Conservation (phyloP, 345 rosid species). For the Excoecaria cochinchinensis region DNA sequence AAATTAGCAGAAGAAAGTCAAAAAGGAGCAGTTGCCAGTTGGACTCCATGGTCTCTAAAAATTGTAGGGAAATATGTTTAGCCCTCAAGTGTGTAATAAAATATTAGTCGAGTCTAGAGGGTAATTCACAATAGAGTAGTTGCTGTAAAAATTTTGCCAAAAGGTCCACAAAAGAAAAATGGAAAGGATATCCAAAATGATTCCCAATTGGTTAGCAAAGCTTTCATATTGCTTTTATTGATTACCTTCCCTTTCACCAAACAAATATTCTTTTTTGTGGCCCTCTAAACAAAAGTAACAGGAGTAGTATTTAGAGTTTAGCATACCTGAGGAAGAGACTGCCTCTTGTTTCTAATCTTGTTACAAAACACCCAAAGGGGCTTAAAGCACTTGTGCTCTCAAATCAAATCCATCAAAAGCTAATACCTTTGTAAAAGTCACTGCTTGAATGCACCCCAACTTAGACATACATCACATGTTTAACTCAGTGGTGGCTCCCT, state of each 20-base stretch:
- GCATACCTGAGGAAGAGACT: not conserved
- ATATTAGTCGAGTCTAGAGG: too few relatives aligned
- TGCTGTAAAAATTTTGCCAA: not conserved
- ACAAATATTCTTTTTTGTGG: conserved; percentile 33
- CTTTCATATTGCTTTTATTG: conserved; percentile 29
- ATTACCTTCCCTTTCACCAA: conserved; percentile 31
- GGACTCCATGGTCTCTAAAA: not conserved
- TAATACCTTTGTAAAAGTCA: conserved; percentile 46
- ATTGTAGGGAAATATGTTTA: not conserved
- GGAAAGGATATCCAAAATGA: conserved; percentile 32
- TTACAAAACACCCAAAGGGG: conserved; percentile 19
- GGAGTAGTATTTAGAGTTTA: not conserved
- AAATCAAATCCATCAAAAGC: conserved; percentile 34
- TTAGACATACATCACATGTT: conserved; percentile 30
- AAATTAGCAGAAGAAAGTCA: conserved; percentile 5
- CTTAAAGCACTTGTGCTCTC: not conserved
- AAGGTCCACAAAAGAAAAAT: not conserved
- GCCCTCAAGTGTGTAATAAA: not conserved
- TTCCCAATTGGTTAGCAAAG: not conserved
- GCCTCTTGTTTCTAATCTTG: not conserved
- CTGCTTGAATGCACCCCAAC: conserved; percentile 48
- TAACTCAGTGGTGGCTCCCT: conserved; percentile 40
- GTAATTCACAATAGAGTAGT: not conserved
- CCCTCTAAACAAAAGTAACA: conserved; percentile 22
- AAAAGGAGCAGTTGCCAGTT: conserved; percentile 3